phyloP scores from a whole-genome alignment of 495 filamentous ascomycete genomes.

The Aspergillus kassunensis region DNA sequence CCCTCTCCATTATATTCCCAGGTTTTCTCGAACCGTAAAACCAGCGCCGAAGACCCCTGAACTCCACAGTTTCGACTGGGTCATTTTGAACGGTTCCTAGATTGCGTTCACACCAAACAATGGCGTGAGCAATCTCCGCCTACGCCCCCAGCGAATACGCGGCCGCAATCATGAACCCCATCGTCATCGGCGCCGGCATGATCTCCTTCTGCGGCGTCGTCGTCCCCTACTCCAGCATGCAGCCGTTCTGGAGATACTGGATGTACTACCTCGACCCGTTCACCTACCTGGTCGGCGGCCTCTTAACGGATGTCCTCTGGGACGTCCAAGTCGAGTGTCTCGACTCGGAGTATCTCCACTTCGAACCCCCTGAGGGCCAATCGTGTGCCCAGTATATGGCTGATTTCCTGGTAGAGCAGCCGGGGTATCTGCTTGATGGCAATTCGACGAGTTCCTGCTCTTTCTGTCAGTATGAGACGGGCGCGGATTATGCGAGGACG shows the following conservation, averaged over 20 bases:
- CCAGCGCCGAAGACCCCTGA: not conserved
- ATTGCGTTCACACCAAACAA: no score
- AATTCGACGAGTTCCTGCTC: constrained; percentile 50
- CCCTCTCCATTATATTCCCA: not conserved
- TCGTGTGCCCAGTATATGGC: constrained; percentile 66
- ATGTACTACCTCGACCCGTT: constrained; percentile 55
- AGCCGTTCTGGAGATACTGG: constrained; percentile 58
- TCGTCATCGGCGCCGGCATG: constrained; percentile 47
- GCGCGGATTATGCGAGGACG: constrained; percentile 37
- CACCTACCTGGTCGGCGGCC: constrained; percentile 50
- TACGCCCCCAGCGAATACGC: constrained; percentile 54
- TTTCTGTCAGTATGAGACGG: constrained; percentile 54
- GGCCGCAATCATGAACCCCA: constrained; percentile 49
- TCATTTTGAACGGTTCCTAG: no score
- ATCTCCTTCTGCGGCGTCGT: constrained; percentile 55
- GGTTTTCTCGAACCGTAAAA: not conserved
- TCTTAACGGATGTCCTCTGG: constrained; percentile 41
- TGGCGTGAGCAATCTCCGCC: constrained; percentile 47
- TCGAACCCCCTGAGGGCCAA: constrained; percentile 56
- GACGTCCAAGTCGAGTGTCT: constrained; percentile 53
- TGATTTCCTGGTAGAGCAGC: constrained; percentile 43
- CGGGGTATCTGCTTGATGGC: constrained; percentile 58
- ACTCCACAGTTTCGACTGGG: no score
- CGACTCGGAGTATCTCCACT: constrained; percentile 53
- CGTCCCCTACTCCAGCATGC: constrained; percentile 48